These are phyloP conservation scores for Pisolithus microcarpus DNA, from an alignment of 768 basidiomycete genomes.

Conservation along the genomic window DNA sequence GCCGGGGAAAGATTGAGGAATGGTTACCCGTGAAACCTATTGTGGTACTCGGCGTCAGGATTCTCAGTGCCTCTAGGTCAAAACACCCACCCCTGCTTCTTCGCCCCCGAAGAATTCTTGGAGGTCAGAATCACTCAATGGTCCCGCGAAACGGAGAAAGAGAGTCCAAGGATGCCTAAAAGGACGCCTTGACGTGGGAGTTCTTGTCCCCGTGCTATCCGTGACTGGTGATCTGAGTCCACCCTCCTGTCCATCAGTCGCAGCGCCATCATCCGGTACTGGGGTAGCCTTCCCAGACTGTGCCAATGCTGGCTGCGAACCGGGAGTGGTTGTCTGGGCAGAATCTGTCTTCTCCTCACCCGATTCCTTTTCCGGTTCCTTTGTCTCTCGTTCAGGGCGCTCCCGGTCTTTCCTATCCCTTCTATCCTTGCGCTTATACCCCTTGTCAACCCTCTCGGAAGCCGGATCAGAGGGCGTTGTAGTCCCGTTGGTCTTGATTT, in stretches of 20 bases:
- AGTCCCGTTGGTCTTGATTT: constrained; percentile 26
- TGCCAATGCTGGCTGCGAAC: constrained; percentile 13
- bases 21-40: constrained; percentile 63
- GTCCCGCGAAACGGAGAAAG: constrained; percentile 61
- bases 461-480: constrained; percentile 19
- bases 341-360: constrained; percentile 24
- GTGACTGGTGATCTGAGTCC: constrained; percentile 51
- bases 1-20: constrained; percentile 43
- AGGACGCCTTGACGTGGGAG: constrained; percentile 60
- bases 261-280: constrained; percentile 17
- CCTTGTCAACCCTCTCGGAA: constrained; percentile 48
- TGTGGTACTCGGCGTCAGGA: not conserved
- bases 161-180: constrained; percentile 78
- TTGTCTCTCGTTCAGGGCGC: constrained; percentile 36
- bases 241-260: constrained; percentile 19
- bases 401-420: constrained; percentile 58
- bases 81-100: constrained; percentile 52
- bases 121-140: constrained; percentile 56
- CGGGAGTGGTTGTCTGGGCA: constrained; percentile 17
- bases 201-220: constrained; percentile 55
- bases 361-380: constrained; percentile 28
- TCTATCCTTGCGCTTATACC: constrained; percentile 52
- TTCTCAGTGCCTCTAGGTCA: not conserved
- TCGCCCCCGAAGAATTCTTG: constrained; percentile 73
- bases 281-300: constrained; percentile 38